Conservation (phyloP, 805 yeast genomes). For the Spathaspora gorwiae region DNA sequence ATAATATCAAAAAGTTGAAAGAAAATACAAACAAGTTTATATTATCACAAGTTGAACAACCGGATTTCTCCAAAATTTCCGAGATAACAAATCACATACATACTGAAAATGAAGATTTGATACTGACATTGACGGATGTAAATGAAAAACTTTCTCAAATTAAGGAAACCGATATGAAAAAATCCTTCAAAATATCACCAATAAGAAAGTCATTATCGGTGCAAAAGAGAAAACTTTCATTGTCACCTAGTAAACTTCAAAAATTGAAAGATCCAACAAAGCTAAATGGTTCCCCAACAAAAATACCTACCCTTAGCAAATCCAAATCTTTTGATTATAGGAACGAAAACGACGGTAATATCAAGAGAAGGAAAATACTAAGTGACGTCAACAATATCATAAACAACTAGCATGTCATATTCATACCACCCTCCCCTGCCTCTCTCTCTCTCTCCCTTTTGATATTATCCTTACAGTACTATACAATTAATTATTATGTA, state of each 20-base stretch:
- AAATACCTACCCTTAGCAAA: conserved; percentile 4
- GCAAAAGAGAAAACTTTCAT: neutral
- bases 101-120: neutral
- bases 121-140: neutral
- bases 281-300: conserved; percentile 1
- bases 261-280: too few species aligned
- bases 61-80: neutral
- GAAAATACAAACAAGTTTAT: neutral
- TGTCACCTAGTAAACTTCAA: neutral
- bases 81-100: neutral
- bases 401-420: too few species aligned
- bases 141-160: neutral
- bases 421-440: neutral
- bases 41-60: neutral
- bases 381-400: neutral
- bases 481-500: too few species aligned
- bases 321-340: neutral
- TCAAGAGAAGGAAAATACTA: conserved; percentile 6
- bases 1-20: neutral
- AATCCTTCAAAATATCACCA: conserved; percentile 5
- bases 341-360: neutral
- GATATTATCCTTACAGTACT: too few species aligned
- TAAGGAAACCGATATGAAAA: conserved; percentile 4
- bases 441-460: neutral
- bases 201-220: neutral